These are phyloP conservation scores for Chenopodium quinoa DNA, from an alignment of 148 eudicot genomes.

Conservation along the genomic window DNA sequence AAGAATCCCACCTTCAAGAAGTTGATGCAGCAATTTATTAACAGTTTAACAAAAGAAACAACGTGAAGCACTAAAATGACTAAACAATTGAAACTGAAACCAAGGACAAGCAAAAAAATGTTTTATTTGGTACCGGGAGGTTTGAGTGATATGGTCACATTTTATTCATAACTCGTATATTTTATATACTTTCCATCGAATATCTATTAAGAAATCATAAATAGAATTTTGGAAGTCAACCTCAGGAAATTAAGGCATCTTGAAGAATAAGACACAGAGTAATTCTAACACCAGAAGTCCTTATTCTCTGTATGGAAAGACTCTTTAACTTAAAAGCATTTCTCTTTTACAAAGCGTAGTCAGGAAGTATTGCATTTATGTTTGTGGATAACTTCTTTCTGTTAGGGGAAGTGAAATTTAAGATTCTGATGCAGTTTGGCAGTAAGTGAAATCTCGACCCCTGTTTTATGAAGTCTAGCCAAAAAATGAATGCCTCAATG, in stretches of 20 bases:
- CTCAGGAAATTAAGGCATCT: neutral
- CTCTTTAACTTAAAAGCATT: neutral
- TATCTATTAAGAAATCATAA: neutral
- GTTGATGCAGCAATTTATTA: slow-evolving; percentile 3
- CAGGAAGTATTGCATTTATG: neutral
- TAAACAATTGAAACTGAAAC: neutral
- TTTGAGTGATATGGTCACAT: neutral
- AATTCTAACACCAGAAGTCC: neutral
- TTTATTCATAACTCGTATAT: neutral
- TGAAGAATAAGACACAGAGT: neutral
- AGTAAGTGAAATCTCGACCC: too few species aligned
- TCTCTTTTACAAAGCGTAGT: neutral
- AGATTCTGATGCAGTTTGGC: too few species aligned
- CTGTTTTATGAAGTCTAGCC: too few species aligned
- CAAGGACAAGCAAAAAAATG: neutral
- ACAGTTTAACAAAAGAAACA: neutral
- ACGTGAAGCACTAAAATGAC: neutral
- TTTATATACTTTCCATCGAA: neutral
- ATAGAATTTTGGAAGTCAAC: too few species aligned
- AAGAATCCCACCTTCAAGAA: slow-evolving; percentile 80
- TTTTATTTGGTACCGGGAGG: neutral
- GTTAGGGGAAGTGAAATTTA: too few species aligned
- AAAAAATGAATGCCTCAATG: too few species aligned
- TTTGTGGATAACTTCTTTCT: neutral
- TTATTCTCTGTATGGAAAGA: too few species aligned